Percentiles rank a stretch among this genome's conserved stretches.
These are phyloP conservation scores for Keithomyces neogunnii DNA, from an alignment of 2,329 filamentous ascomycete genomes.

Conservation along the genomic window DNA sequence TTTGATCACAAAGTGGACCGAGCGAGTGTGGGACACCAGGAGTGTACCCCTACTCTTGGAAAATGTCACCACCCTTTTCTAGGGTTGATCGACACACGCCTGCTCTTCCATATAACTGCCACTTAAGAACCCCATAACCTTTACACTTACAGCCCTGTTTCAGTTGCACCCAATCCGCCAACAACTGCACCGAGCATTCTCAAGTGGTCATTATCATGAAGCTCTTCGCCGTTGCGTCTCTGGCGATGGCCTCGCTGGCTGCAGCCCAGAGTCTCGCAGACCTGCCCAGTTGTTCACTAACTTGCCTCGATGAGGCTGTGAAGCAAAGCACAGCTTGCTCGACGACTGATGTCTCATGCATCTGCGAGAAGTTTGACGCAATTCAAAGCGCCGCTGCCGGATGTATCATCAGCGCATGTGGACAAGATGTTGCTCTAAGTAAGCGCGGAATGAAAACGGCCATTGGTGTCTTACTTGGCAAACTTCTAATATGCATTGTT, in stretches of 20 bases:
- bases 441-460: conserved; percentile 5
- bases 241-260: conserved; percentile 15
- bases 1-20: no score
- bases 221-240: conserved; percentile 11
- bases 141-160: no score
- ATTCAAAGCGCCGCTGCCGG: conserved; percentile 17
- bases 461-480: neutral
- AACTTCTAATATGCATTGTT: neutral
- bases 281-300: conserved; percentile 20
- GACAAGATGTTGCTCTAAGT: conserved; percentile 22
- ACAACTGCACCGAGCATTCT: neutral
- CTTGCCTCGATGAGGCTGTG: conserved; percentile 19
- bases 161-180: neutral
- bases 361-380: conserved; percentile 15
- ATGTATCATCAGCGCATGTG: conserved; percentile 21
- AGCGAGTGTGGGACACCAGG: no score
- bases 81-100: no score
- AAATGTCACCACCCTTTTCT: no score
- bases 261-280: conserved; percentile 15
- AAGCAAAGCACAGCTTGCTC: conserved; percentile 16
- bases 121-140: no score
- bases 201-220: conserved; percentile 12
- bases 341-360: conserved; percentile 17
- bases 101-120: no score
- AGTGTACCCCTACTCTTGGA: no score